These are phyloP conservation scores for Neodidymelliopsis sp. DNA, from an alignment of 2,329 filamentous ascomycete species.

Conservation along the genomic window DNA sequence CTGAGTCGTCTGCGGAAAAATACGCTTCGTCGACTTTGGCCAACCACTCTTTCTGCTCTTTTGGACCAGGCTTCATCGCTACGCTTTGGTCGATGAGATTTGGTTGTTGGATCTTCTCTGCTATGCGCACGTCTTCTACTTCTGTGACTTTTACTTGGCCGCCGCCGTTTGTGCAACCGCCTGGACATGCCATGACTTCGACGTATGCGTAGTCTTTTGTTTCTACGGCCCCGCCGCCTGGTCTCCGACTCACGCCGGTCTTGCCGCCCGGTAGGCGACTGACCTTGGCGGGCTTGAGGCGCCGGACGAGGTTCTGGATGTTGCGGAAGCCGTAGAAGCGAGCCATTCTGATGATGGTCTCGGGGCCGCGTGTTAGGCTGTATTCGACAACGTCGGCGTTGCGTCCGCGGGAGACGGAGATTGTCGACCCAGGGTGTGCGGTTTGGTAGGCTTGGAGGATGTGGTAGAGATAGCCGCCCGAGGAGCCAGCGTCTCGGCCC, in stretches of 20 bases:
- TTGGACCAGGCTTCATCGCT: conserved; percentile 67
- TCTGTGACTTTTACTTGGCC: conserved; percentile 94
- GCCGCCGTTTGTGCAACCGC: conserved; percentile 97
- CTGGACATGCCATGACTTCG: conserved; percentile 98
- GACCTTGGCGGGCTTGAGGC: conserved; percentile 79
- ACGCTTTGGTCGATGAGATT: conserved; percentile 20
- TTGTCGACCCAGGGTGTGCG: conserved; percentile 72
- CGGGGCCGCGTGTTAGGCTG: conserved; percentile 63
- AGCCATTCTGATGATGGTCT: conserved; percentile 59
- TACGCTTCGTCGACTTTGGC: conserved; percentile 72
- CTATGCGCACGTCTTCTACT: conserved; percentile 56
- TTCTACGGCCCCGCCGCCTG: conserved; percentile 70
- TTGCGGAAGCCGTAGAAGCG: conserved; percentile 98
- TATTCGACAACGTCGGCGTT: conserved; percentile 95
- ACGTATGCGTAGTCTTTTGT: conserved; percentile 85
- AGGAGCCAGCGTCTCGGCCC: conserved; percentile 72
- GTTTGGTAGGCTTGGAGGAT: conserved; percentile 78
- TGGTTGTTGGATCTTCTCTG: conserved; percentile 33
- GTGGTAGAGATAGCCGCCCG: conserved; percentile 87
- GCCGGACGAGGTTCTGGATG: conserved; percentile 96
- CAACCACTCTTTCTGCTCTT: conserved; percentile 79
- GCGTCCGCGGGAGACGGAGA: conserved; percentile 77
- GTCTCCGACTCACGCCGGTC: conserved; percentile 63
- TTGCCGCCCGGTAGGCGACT: conserved; percentile 59
- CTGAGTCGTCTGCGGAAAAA: conserved; percentile 71